phyloP scores from a whole-genome alignment of 177 flowering plant species.

The Vitis hybrid region DNA sequence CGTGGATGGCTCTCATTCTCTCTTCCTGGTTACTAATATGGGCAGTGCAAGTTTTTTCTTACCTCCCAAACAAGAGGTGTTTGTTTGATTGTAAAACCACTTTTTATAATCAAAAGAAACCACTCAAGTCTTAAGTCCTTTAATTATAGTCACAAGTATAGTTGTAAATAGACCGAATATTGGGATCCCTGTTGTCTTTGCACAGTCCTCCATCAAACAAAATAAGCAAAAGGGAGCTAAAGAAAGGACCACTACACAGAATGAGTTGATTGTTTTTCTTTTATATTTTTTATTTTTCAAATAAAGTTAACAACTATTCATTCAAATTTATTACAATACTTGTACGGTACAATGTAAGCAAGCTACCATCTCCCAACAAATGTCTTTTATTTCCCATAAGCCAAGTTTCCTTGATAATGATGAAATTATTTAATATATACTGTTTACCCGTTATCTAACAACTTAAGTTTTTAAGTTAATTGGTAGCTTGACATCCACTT shows the following conservation, averaged over 20 bases:
- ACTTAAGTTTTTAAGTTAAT: neutral
- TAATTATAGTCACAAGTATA: neutral
- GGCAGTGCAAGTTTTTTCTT: neutral
- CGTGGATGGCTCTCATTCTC: constrained; percentile 1
- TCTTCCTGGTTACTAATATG: neutral
- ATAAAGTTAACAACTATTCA: neutral
- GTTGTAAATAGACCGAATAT: neutral
- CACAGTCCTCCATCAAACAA: neutral
- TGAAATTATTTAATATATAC: neutral
- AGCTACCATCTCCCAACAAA: too few relatives aligned
- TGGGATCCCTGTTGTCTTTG: neutral
- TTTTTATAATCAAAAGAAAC: neutral
- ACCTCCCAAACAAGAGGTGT: neutral
- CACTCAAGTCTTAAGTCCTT: neutral
- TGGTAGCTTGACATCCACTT: too few relatives aligned
- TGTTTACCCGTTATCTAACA: neutral
- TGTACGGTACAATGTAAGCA: too few relatives aligned
- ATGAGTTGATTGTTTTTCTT: neutral
- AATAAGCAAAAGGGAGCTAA: neutral
- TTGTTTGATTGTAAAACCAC: neutral
- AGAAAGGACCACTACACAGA: neutral
- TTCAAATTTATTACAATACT: neutral
- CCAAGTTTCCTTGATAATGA: neutral
- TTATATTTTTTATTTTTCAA: neutral
- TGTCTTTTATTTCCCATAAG: neutral